Conservation (phyloP, 495 filamentous ascomycete genomes). For the Physcia stellaris region DNA sequence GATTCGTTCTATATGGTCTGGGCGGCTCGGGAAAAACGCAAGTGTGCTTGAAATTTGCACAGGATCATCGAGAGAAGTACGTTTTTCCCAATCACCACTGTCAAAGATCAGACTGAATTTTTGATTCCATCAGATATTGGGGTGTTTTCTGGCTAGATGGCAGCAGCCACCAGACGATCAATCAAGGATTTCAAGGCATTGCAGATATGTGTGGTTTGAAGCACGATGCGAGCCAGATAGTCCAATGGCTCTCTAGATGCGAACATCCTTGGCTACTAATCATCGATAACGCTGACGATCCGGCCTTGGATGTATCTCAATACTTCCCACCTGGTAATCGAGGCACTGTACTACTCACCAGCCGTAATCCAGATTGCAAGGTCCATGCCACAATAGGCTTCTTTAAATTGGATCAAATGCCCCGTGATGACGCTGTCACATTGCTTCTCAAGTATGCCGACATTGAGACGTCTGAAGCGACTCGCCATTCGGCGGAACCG, state of each 20-base stretch:
- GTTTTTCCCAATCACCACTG: conserved; percentile 2
- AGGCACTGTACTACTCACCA: conserved; percentile 29
- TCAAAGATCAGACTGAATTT: too few species aligned
- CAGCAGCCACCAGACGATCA: conserved; percentile 18
- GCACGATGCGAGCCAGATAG: too few species aligned
- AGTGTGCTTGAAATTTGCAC: conserved; percentile 24
- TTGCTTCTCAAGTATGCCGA: conserved; percentile 20
- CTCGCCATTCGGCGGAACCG: conserved; percentile 9
- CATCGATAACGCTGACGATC: conserved; percentile 36
- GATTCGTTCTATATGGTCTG: conserved; percentile 23
- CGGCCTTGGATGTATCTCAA: conserved; percentile 16
- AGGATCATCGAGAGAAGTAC: conserved; percentile 15
- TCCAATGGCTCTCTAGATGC: conserved; percentile 21
- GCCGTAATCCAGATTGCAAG: conserved; percentile 21
- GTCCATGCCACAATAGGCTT: conserved; percentile 21
- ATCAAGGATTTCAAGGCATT: conserved; percentile 18
- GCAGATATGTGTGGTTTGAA: too few species aligned
- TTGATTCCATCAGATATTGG: conserved; percentile 23
- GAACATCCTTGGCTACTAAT: conserved; percentile 28
- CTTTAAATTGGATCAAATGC: conserved; percentile 17
- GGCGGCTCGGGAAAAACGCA: conserved; percentile 30
- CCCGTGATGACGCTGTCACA: conserved; percentile 19
- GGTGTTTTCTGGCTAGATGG: conserved; percentile 33
- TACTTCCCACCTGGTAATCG: conserved; percentile 23
- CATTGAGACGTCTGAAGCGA: conserved; percentile 2